Percentiles rank a stretch among this genome's conserved stretches.
Conservation (phyloP, 208 protist species). For the Leishmania aethiopica region DNA sequence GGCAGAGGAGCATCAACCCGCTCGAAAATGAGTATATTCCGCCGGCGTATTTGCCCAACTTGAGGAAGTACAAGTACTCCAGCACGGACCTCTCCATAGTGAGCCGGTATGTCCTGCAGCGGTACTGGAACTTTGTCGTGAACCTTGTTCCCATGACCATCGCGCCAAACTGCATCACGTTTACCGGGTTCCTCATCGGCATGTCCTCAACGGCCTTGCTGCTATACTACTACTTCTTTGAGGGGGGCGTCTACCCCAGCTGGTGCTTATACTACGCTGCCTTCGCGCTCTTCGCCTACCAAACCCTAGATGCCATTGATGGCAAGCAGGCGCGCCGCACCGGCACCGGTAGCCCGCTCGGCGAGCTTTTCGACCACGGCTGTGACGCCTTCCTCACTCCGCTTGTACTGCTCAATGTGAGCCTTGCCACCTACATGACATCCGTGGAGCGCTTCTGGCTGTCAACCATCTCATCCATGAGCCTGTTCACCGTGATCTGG, state of each 20-base stretch:
- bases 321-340: constrained; percentile 96
- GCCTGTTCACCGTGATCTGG: constrained; percentile 82
- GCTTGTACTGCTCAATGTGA: constrained; percentile 72
- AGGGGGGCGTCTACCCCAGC: constrained; percentile 62
- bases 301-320: constrained; percentile 96
- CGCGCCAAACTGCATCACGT: constrained; percentile 87
- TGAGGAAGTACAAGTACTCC: constrained; percentile 87
- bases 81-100: constrained; percentile 74
- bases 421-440: constrained; percentile 44
- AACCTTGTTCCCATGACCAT: constrained; percentile 87
- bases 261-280: constrained; percentile 89
- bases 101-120: constrained; percentile 74
- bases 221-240: constrained; percentile 63
- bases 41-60: constrained; percentile 60
- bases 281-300: constrained; percentile 79
- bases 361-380: constrained; percentile 97
- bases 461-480: constrained; percentile 49
- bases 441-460: constrained; percentile 53
- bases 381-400: constrained; percentile 91
- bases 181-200: constrained; percentile 80
- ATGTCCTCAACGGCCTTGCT: constrained; percentile 69
- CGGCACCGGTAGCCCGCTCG: constrained; percentile 87
- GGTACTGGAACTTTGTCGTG: constrained; percentile 90
- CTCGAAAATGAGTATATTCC: constrained; percentile 66
- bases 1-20: constrained; percentile 46